Evolutionary conservation across 2,329 filamentous ascomycete species (phyloP).

Genomic region (Raffaelea ambrosiae): DNA sequence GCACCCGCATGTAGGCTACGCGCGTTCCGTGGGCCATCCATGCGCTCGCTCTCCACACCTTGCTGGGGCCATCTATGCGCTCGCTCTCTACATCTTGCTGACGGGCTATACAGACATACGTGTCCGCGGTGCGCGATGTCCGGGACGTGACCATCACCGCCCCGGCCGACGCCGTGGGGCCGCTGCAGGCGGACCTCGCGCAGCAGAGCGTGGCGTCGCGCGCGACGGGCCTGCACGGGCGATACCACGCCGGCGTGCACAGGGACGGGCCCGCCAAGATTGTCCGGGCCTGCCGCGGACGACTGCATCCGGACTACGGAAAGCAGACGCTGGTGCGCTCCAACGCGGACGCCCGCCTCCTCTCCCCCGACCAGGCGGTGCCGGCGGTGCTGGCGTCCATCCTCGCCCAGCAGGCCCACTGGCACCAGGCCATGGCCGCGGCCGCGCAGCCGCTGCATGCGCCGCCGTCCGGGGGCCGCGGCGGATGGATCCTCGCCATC

Average conservation of each 20-base stretch:
- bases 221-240: background rate
- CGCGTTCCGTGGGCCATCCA: background rate
- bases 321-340: background rate
- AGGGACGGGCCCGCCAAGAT: background rate
- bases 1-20: background rate
- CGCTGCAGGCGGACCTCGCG: background rate
- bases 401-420: background rate
- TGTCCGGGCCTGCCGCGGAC: background rate
- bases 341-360: background rate
- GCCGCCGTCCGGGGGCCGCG: too few species aligned
- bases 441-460: background rate
- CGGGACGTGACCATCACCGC: background rate
- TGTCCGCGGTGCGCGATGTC: background rate
- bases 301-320: background rate
- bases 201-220: background rate
- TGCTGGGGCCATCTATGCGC: background rate
- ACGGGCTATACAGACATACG: background rate
- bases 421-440: background rate
- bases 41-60: background rate
- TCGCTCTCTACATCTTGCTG: background rate
- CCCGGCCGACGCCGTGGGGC: background rate
- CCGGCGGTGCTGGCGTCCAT: background rate
- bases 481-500: background rate
- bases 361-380: background rate
- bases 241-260: background rate